These are phyloP conservation scores for Neurospora sp. DNA, from an alignment of 2,329 filamentous ascomycete genomes.

Conservation along the genomic window DNA sequence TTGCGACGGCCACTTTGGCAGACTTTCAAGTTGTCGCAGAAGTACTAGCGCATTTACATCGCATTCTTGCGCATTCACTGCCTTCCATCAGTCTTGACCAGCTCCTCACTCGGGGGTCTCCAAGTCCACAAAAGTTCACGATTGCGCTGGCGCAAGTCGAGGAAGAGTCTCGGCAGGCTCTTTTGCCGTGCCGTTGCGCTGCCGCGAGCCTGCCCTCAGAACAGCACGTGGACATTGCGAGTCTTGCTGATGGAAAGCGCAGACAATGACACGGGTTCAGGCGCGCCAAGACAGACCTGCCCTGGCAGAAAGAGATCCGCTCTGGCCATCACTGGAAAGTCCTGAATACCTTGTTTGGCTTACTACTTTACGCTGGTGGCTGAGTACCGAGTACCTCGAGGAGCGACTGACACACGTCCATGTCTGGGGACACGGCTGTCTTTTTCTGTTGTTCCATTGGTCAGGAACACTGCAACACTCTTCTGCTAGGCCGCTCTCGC, in stretches of 20 bases:
- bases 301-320: neutral
- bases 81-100: neutral
- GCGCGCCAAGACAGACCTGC: neutral
- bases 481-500: neutral
- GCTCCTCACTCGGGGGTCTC: neutral
- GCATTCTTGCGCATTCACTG: neutral
- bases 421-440: neutral
- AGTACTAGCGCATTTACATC: neutral
- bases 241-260: neutral
- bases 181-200: neutral
- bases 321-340: neutral
- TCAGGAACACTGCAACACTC: neutral
- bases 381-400: neutral
- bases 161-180: neutral
- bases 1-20: neutral
- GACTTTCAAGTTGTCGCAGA: neutral
- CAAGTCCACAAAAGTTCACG: neutral
- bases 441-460: neutral
- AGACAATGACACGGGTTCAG: neutral
- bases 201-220: neutral
- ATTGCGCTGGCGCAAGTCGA: neutral
- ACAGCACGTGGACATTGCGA: neutral
- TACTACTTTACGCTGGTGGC: neutral
- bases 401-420: neutral
- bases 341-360: rapidly evolving